Conservation (phyloP, 768 basidiomycete species). For the Phlegmacium glaucopus region DNA sequence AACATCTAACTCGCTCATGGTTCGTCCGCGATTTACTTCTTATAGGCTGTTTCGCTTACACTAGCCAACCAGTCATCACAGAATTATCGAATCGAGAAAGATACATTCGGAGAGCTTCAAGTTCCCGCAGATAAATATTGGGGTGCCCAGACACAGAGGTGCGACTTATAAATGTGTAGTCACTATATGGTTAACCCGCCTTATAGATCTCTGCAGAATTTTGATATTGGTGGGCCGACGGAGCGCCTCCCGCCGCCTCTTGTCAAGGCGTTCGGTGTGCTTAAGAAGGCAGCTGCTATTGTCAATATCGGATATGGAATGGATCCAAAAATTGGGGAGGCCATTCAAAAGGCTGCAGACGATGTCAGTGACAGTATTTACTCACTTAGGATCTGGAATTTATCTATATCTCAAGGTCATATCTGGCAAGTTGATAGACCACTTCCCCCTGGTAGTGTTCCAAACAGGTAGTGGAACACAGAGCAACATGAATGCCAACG, state of each 20-base stretch:
- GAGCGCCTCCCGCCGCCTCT: slow-evolving; percentile 94
- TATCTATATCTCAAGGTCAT: slow-evolving; percentile 69
- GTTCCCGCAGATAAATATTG: slow-evolving; percentile 81
- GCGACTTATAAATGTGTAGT: slow-evolving; percentile 9
- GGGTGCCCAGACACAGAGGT: slow-evolving; percentile 98
- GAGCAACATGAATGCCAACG: slow-evolving; percentile 99
- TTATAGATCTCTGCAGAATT: slow-evolving; percentile 87
- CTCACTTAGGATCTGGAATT: background rate
- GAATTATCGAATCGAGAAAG: slow-evolving; percentile 76
- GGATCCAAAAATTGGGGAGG: slow-evolving; percentile 81
- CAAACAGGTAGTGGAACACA: slow-evolving; percentile 99
- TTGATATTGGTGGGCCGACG: slow-evolving; percentile 94
- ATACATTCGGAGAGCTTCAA: slow-evolving; percentile 94
- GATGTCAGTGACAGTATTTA: slow-evolving; percentile 52
- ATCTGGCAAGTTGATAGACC: slow-evolving; percentile 87
- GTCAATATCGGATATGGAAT: slow-evolving; percentile 91
- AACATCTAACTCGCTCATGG: slow-evolving; percentile 28
- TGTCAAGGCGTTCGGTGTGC: slow-evolving; percentile 95
- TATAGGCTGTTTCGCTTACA: background rate
- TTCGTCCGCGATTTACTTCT: slow-evolving; percentile 7
- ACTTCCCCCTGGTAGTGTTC: slow-evolving; percentile 98
- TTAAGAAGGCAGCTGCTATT: slow-evolving; percentile 94
- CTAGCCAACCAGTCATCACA: slow-evolving; percentile 32
- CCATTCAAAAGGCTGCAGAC: slow-evolving; percentile 91
- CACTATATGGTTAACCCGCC: background rate